These are phyloP conservation scores for Aotearoamyces nothofagi DNA, from an alignment of 2,329 filamentous ascomycete genomes.

Conservation along the genomic window DNA sequence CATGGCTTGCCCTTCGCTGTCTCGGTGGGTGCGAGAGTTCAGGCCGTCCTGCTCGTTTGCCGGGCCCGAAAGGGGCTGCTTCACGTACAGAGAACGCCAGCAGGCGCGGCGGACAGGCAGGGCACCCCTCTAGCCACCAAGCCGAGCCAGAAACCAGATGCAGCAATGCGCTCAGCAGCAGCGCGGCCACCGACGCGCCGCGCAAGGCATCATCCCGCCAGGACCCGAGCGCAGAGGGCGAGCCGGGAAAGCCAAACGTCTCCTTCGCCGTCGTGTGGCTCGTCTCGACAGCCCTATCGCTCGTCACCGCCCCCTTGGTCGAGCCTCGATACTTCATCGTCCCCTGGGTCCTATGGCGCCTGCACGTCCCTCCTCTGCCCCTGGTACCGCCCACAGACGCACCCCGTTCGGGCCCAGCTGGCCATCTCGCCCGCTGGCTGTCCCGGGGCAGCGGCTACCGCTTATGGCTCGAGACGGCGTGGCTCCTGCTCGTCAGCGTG, in stretches of 20 bases:
- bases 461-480: constrained; percentile 48
- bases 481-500: constrained; percentile 51
- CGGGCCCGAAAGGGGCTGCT: constrained; percentile 1
- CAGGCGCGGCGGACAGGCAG: background rate
- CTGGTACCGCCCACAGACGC: too few species aligned
- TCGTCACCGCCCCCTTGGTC: constrained; percentile 80
- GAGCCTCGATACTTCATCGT: constrained; percentile 95
- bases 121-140: background rate
- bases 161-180: too few species aligned
- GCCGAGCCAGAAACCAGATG: background rate
- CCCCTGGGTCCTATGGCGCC: constrained; percentile 84
- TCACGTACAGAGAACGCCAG: background rate
- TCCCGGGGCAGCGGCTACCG: constrained; percentile 1
- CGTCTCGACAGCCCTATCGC: constrained; percentile 56
- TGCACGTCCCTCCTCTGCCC: constrained; percentile 50
- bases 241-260: constrained; percentile 20
- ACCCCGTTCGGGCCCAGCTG: background rate
- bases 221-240: background rate
- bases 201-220: background rate
- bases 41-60: background rate
- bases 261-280: constrained; percentile 44
- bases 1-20: constrained; percentile 50
- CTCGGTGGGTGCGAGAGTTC: constrained; percentile 29
- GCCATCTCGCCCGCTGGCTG: constrained; percentile 1
- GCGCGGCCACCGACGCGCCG: too few species aligned